Conservation (phyloP, 2,329 filamentous ascomycete species). For the Pestalotiopsis fici region DNA sequence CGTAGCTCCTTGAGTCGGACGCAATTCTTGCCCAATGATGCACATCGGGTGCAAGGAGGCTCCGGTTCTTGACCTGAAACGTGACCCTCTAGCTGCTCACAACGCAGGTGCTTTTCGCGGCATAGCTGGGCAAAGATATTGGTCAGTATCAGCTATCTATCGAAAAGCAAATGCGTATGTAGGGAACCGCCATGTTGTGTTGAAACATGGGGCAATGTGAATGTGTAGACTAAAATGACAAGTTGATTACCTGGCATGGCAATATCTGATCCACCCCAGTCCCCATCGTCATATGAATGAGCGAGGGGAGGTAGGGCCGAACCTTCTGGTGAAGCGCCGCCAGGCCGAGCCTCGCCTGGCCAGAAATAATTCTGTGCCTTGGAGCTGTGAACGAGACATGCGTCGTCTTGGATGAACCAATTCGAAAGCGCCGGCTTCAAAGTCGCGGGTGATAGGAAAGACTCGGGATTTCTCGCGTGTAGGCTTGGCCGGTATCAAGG, state of each 20-base stretch:
- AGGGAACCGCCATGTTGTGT: not conserved
- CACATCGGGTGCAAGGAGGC: not conserved
- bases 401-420: not conserved
- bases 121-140: not conserved
- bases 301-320: not conserved
- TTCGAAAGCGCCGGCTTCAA: not conserved
- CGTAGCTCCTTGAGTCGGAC: not conserved
- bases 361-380: not conserved
- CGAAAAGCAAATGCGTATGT: not conserved
- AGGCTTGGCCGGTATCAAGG: not conserved
- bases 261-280: not conserved
- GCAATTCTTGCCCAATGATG: not conserved
- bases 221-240: not conserved
- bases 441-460: not conserved
- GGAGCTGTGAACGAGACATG: not conserved
- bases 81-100: not conserved
- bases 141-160: not conserved
- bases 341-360: not conserved
- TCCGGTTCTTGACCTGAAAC: not conserved
- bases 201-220: not conserved
- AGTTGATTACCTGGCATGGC: constrained; percentile 3
- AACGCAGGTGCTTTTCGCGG: constrained; percentile 6
- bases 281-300: not conserved
- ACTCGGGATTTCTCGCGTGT: not conserved
- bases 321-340: not conserved